Percentiles rank a stretch among this genome's conserved stretches.
These are phyloP conservation scores for Hyaloperonospora brassicae DNA, from an alignment of 352 stramenopile genomes.

Conservation along the genomic window DNA sequence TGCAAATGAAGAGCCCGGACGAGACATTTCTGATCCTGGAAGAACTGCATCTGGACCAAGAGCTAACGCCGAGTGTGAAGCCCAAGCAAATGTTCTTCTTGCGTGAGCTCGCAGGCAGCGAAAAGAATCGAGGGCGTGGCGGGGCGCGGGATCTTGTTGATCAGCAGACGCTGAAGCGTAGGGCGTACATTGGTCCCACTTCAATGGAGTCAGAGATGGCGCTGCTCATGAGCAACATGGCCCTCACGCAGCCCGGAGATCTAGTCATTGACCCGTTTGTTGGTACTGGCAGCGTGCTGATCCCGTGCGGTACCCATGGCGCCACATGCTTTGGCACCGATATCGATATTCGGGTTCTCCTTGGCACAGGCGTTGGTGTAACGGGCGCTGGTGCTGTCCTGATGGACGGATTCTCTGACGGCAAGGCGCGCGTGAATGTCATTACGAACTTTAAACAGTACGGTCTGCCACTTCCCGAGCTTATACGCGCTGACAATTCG, in stretches of 20 bases:
- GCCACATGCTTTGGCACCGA: conserved; percentile 92
- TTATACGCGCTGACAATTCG: conserved; percentile 91
- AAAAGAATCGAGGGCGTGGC: conserved; percentile 62
- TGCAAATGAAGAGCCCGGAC: conserved; percentile 57
- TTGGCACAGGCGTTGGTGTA: conserved; percentile 80
- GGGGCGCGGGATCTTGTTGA: conserved; percentile 74
- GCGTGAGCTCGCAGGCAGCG: conserved; percentile 57
- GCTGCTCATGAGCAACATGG: conserved; percentile 92
- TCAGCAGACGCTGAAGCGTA: conserved; percentile 90
- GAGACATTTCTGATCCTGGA: conserved; percentile 75
- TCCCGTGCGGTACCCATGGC: conserved; percentile 89
- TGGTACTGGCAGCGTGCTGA: conserved; percentile 94
- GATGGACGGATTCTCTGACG: not conserved
- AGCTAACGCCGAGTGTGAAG: conserved; percentile 26
- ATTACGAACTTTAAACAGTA: conserved; percentile 91
- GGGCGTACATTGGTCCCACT: conserved; percentile 94
- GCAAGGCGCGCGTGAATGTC: conserved; percentile 59
- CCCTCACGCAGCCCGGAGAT: conserved; percentile 52
- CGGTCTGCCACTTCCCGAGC: conserved; percentile 87
- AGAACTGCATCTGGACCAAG: conserved; percentile 55
- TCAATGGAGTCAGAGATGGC: conserved; percentile 96
- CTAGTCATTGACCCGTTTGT: conserved; percentile 96
- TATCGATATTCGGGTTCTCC: conserved; percentile 93
- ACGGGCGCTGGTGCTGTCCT: conserved; percentile 28
- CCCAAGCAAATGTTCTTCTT: conserved; percentile 68